Evolutionary conservation across 257 asterid species (phyloP), one percentile per base, ranked within the genome.

Genomic region (Cynanchum wilfordii): DNA sequence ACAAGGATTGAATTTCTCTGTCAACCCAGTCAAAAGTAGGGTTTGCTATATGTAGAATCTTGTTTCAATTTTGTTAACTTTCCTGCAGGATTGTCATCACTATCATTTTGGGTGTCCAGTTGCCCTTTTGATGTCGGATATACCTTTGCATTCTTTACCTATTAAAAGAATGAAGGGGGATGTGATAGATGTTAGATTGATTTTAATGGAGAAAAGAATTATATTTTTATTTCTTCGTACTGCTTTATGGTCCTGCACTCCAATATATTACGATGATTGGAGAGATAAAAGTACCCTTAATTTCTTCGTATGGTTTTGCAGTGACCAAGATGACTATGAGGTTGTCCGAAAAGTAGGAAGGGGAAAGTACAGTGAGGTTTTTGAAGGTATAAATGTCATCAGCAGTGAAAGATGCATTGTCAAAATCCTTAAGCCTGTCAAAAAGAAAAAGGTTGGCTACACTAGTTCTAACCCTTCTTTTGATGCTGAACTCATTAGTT

Each of bases 281-380:
- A 12, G 25, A 1, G 9, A 7, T 20, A 24, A 22, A 24, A 25
- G 24, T 24, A 1, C 47, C 66, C 16, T 12, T 50, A 6, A 29
- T 66, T 71, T 62, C 9, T 55, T 54, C 7, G 6, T 52, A 8
- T 65, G 13, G 63, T 60, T 6, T 70, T 70, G 17, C 78, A 82
- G 86, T 56, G 80, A 82, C 30, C 86, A 82, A 73, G 86, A 79
- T 56, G 84, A 79, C 76, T 82, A 82, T 50, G 84, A 82, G 79
- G 86, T 82, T 56, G 82, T 82, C 62, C 81, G 86, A 47, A 82
- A 82, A 73, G 84, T 82, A 51, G 86, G 86, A 66, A 82, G 84
- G 72, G 86, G 86, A n/a, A 82, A 82, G 75, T 82, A 82, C 68
- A 82, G 86, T 68, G 86, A 82, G 58, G 86, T 82, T 17, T 82